phyloP scores from a whole-genome alignment of 306 rosid genomes.

The Mimosa bimucronata region DNA sequence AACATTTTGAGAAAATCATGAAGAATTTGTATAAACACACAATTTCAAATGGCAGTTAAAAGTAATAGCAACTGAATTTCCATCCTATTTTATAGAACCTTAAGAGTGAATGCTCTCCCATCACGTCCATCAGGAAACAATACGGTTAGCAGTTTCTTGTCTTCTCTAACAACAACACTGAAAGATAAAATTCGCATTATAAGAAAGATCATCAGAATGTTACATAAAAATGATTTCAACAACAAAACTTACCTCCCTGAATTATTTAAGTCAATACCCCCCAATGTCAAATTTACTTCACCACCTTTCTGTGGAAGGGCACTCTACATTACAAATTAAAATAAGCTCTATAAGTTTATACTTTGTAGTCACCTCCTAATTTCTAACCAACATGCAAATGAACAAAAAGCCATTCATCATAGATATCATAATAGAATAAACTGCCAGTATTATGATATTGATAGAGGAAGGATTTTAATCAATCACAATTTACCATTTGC shows the following conservation, averaged over 20 bases:
- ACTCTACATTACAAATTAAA: slow-evolving; percentile 59
- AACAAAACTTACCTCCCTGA: slow-evolving; percentile 81
- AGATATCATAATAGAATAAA: slow-evolving; percentile 21
- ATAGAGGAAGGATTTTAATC: slow-evolving; percentile 16
- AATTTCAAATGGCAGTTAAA: slow-evolving; percentile 18
- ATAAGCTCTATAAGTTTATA: not conserved
- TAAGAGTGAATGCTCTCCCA: slow-evolving; percentile 98
- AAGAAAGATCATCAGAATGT: slow-evolving; percentile 31
- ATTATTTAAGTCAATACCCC: slow-evolving; percentile 99
- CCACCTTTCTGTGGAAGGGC: slow-evolving; percentile 97
- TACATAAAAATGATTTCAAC: slow-evolving; percentile 13
- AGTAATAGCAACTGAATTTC: slow-evolving; percentile 6
- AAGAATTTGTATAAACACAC: slow-evolving; percentile 7
- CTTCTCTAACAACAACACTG: slow-evolving; percentile 99
- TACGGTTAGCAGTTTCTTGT: slow-evolving; percentile 94
- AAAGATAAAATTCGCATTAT: slow-evolving; percentile 43
- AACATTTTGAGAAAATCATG: slow-evolving; percentile 34
- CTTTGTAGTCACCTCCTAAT: slow-evolving; percentile 1
- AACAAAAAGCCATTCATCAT: slow-evolving; percentile 10
- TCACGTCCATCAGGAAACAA: slow-evolving; percentile 99
- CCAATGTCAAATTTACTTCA: slow-evolving; percentile 93
- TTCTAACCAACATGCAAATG: slow-evolving; percentile 6
- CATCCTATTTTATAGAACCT: slow-evolving; percentile 48
- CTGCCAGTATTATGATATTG: slow-evolving; percentile 22
- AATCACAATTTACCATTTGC: slow-evolving; percentile 7